Percentiles rank a stretch among this genome's conserved stretches.
These are phyloP conservation scores for Dentipellis fragilis DNA, from an alignment of 768 basidiomycete species.

Conservation along the genomic window DNA sequence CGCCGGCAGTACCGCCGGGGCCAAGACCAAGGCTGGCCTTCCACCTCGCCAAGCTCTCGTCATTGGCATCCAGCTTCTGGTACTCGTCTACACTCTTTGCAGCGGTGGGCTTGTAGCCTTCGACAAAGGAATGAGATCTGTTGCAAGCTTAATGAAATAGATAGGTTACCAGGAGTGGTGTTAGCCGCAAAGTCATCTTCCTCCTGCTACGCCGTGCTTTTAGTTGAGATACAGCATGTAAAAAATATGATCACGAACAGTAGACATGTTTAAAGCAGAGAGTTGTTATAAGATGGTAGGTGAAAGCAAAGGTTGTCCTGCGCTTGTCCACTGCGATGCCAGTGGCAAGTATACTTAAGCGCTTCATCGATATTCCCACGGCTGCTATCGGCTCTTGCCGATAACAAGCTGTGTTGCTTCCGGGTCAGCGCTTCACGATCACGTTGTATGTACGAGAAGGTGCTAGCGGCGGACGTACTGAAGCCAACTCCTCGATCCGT, in stretches of 20 bases:
- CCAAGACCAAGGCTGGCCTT: conserved; percentile 88
- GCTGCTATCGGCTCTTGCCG: conserved; percentile 36
- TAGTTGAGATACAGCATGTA: background rate
- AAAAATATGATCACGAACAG: conserved; percentile 6
- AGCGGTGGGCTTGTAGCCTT: conserved; percentile 68
- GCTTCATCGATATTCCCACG: conserved; percentile 65
- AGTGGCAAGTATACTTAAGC: background rate
- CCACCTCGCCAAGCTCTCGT: conserved; percentile 93
- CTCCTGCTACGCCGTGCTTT: conserved; percentile 40
- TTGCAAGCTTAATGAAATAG: background rate
- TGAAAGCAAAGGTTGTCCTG: background rate
- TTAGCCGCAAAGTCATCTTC: conserved; percentile 62
- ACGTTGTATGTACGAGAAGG: no score
- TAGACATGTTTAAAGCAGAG: conserved; percentile 32
- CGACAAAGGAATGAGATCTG: background rate
- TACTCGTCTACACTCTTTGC: conserved; percentile 75
- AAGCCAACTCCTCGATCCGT: no score
- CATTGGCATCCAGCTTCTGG: conserved; percentile 75
- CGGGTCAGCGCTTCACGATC: no score
- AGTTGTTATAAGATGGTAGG: conserved; percentile 9
- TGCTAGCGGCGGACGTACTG: no score
- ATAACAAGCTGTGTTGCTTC: no score
- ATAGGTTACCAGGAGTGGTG: conserved; percentile 49
- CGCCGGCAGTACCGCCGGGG: conserved; percentile 31
- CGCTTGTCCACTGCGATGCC: background rate